A percentile compares a stretch with the other conserved stretches of the same genome.
Conservation (phyloP, 1,139 yeast species). For the Nematodospora anomalae region DNA sequence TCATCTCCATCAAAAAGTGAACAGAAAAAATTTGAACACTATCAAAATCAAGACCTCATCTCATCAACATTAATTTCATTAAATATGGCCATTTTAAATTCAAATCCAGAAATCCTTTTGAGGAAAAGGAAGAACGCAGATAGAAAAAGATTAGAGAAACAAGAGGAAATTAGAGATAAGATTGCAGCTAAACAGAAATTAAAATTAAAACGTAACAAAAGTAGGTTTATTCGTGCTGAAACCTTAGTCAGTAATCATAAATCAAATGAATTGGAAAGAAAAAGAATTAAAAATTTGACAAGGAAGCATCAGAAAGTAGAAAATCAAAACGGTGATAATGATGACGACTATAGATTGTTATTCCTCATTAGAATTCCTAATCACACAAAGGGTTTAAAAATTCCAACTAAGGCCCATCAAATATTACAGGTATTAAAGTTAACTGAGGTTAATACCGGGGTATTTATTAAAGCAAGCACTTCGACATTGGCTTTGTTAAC, state of each 20-base stretch:
- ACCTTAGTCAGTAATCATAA: slow-evolving; percentile 63
- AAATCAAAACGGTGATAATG: slow-evolving; percentile 24
- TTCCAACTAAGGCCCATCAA: slow-evolving; percentile 66
- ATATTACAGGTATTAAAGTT: slow-evolving; percentile 61
- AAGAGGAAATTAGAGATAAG: slow-evolving; percentile 43
- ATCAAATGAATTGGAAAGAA: slow-evolving; percentile 64
- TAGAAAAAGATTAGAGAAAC: slow-evolving; percentile 64
- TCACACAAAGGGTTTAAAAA: slow-evolving; percentile 54
- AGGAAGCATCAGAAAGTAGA: slow-evolving; percentile 30
- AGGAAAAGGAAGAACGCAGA: slow-evolving; percentile 79
- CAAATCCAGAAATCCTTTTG: slow-evolving; percentile 73
- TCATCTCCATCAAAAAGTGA: no score
- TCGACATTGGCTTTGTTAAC: slow-evolving; percentile 60
- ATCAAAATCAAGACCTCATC: slow-evolving; percentile 1
- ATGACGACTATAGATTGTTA: slow-evolving; percentile 50
- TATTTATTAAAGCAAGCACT: slow-evolving; percentile 62
- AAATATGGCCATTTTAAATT: slow-evolving; percentile 54
- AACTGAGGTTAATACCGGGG: slow-evolving; percentile 61
- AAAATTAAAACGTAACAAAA: slow-evolving; percentile 35
- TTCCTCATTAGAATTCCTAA: slow-evolving; percentile 68
- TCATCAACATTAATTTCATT: slow-evolving; percentile 1
- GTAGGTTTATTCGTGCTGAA: slow-evolving; percentile 70
- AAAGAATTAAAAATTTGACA: slow-evolving; percentile 63
- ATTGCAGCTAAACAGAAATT: slow-evolving; percentile 34
- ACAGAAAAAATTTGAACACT: neutral